Evolutionary conservation across 305 asterid genomes (phyloP), one percentile per base, ranked within the genome.

Genomic region (Fraxinus ornus): DNA sequence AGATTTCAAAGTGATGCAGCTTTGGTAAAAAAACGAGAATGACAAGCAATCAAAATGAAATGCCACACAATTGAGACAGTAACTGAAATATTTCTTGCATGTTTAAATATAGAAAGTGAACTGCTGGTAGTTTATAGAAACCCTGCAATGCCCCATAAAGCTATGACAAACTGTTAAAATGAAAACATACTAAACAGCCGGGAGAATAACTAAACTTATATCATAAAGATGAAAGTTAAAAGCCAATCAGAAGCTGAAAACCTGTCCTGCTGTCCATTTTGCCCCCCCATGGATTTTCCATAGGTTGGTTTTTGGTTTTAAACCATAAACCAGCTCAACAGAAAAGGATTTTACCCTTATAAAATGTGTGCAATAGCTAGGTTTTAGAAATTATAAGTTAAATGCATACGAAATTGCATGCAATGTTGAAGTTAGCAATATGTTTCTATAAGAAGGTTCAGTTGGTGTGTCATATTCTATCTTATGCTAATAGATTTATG

Each of bases 1-100:
- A 76, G 52, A 76, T 9, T 44, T 83, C 74, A 86, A 82, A 5
- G 81, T 79, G 80, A 82, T 82, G 81, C 70, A 71, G 68, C 78
- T 47, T 70, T 64, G 35, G 44, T 13, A 71, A 30, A 71, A 22
- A 71, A 70, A 30, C 9, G 76, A 70, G 76, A 70, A 19, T 32
- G 35, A 35, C 41, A 73, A 81, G 57, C 28, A 57, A 60, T 32
- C 17, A 76, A 60, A 24, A 60, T n/a, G 62, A 9, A 10, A 44
- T 13, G 52, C 32, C 64, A 22, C 57, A 79, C 57, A 78, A 79
- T 21, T 19, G 22, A 57, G 39, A 79, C 62, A 35, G 75, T 37
- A 79, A 79, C 22, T 3, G 41, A 79, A 62, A 30, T 6, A 41
- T 9, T 22, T 62, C 32, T 12, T 26, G 36, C 22, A 15, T 28